A percentile compares a stretch with the other conserved stretches of the same genome.
Evolutionary conservation across 768 basidiomycete species (phyloP).

Genomic region (Dioszegia hungarica): DNA sequence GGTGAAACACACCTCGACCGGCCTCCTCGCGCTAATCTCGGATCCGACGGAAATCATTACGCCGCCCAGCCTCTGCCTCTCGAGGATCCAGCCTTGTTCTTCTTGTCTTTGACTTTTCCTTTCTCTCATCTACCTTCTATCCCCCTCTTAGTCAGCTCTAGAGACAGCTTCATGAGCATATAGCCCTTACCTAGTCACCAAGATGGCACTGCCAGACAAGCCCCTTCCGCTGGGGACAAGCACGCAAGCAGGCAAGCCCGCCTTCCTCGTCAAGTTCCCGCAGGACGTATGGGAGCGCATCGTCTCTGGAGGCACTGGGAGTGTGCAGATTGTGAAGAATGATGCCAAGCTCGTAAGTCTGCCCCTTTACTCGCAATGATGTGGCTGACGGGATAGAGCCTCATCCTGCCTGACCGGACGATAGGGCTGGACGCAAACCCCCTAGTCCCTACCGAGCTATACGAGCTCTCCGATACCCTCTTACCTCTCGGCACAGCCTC

Average conservation of each 20-base stretch:
- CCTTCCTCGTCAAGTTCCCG: constrained; percentile 28
- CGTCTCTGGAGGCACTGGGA: neutral
- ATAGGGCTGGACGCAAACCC: constrained; percentile 17
- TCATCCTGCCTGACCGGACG: constrained; percentile 16
- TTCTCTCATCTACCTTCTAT: neutral
- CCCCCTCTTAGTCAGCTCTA: neutral
- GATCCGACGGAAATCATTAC: too few relatives aligned
- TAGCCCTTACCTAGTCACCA: neutral
- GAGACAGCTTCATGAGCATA: neutral
- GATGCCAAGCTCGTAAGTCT: constrained; percentile 5
- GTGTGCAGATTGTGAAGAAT: constrained; percentile 4
- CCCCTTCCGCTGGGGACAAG: neutral
- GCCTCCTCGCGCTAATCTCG: too few relatives aligned
- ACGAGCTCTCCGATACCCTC: constrained; percentile 15
- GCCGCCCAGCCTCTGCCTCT: too few relatives aligned
- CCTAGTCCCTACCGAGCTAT: constrained; percentile 24
- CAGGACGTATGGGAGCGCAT: constrained; percentile 25
- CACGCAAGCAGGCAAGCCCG: constrained; percentile 8
- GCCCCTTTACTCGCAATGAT: constrained; percentile 9
- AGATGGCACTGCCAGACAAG: neutral
- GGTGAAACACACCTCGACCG: too few relatives aligned
- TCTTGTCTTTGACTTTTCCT: too few relatives aligned
- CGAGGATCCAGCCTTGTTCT: too few relatives aligned
- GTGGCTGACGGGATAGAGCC: neutral
- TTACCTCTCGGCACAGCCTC: constrained; percentile 14